Conservation (phyloP, 495 filamentous ascomycete species). For the Hyaloscypha hepaticicola region DNA sequence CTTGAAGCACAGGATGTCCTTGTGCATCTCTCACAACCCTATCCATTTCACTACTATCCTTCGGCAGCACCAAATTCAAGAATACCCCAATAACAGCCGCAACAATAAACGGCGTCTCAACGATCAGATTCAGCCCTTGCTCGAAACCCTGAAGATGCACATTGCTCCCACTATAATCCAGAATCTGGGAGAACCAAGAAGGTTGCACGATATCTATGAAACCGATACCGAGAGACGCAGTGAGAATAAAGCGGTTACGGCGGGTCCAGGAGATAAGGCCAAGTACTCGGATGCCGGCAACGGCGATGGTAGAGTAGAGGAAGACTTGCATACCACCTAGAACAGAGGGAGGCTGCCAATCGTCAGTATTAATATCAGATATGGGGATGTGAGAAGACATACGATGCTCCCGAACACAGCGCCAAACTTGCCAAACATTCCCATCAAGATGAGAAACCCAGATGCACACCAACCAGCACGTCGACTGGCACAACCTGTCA, state of each 20-base stretch:
- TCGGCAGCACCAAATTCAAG: slow-evolving; percentile 38
- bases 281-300: slow-evolving; percentile 39
- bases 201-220: slow-evolving; percentile 41
- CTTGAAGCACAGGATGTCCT: slow-evolving; percentile 8
- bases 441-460: slow-evolving; percentile 38
- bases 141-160: slow-evolving; percentile 35
- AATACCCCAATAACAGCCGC: slow-evolving; percentile 39
- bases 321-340: slow-evolving; percentile 45
- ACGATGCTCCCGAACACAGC: slow-evolving; percentile 38
- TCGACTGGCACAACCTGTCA: slow-evolving; percentile 42
- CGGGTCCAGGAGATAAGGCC: slow-evolving; percentile 37
- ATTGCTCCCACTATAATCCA: slow-evolving; percentile 29
- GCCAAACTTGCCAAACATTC: slow-evolving; percentile 40
- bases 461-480: slow-evolving; percentile 48
- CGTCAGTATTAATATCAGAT: not conserved
- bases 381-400: not conserved
- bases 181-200: slow-evolving; percentile 34
- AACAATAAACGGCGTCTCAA: slow-evolving; percentile 41
- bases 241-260: slow-evolving; percentile 40
- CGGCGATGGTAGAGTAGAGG: slow-evolving; percentile 40
- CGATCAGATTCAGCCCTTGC: slow-evolving; percentile 36
- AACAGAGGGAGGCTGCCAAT: slow-evolving; percentile 31
- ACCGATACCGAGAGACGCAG: slow-evolving; percentile 38
- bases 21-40: slow-evolving; percentile 17
- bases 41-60: slow-evolving; percentile 27